phyloP scores from a whole-genome alignment of 148 eudicot genomes.

The Rhododendron henanense region DNA sequence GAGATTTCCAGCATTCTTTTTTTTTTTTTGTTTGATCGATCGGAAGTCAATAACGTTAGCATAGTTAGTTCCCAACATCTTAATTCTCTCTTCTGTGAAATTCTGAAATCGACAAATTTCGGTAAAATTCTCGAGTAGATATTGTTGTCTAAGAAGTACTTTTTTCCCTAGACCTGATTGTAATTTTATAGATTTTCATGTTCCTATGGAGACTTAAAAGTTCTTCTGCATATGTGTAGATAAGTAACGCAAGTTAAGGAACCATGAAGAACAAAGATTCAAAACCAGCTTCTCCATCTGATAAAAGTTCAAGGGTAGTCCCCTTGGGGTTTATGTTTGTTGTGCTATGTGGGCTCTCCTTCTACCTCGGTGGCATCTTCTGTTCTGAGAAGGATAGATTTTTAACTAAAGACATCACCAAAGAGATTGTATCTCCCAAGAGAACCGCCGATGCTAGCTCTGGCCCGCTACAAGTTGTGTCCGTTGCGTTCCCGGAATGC shows the following conservation, averaged over 20 bases:
- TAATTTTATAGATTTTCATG: not conserved
- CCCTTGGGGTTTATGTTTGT: conserved; percentile 47
- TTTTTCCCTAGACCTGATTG: not conserved
- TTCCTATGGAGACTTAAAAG: not conserved
- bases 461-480: conserved; percentile 43
- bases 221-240: conserved; percentile 27
- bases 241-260: conserved; percentile 4
- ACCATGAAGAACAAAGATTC: conserved; percentile 56
- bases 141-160: not conserved
- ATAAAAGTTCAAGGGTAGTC: conserved; percentile 50
- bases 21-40: not conserved
- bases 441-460: conserved; percentile 11
- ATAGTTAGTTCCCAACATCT: not conserved
- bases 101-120: not conserved
- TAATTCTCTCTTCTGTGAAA: not conserved
- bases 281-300: conserved; percentile 46
- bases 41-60: not conserved
- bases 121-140: not conserved
- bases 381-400: conserved; percentile 46
- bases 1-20: no score
- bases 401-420: conserved; percentile 28
- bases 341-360: conserved; percentile 77
- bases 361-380: conserved; percentile 84
- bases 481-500: conserved; percentile 63
- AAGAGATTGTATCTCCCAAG: conserved; percentile 18